phyloP scores from a whole-genome alignment of 164 flowering plant species.

The Magnolia changhungtana region DNA sequence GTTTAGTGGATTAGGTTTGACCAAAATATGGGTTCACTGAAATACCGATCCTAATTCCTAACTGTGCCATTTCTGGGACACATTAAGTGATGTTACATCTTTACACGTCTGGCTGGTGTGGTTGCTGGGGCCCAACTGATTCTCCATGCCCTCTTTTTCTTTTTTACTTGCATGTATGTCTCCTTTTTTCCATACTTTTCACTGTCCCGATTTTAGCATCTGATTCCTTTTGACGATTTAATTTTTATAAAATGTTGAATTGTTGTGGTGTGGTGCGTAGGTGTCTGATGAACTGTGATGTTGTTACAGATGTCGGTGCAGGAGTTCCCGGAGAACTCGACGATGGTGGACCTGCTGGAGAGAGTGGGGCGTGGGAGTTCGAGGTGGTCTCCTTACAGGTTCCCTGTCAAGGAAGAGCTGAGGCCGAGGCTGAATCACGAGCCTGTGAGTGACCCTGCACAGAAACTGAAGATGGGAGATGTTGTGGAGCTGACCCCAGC shows the following conservation, averaged over 20 bases:
- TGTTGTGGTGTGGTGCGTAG: neutral
- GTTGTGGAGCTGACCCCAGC: constrained; percentile 85
- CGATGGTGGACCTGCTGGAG: constrained; percentile 63
- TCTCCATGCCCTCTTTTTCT: neutral
- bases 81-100: too few species aligned
- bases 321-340: constrained; percentile 74
- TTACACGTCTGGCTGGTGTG: too few species aligned
- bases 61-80: too few species aligned
- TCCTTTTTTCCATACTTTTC: neutral
- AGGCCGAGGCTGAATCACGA: constrained; percentile 76
- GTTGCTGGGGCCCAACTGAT: too few species aligned
- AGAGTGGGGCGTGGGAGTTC: constrained; percentile 61
- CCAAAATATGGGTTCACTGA: too few species aligned
- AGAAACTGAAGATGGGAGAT: constrained; percentile 91
- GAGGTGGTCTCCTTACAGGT: constrained; percentile 55
- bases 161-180: neutral
- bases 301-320: constrained; percentile 87
- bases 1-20: too few species aligned
- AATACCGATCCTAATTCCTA: too few species aligned
- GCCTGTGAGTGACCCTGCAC: constrained; percentile 54
- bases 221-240: neutral
- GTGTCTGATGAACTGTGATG: constrained; percentile 2
- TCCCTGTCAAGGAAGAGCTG: constrained; percentile 73
- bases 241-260: neutral
- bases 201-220: neutral